Evolutionary conservation across 495 filamentous ascomycete species (phyloP), one percentile per base, ranked within the genome.

Genomic region (Hypoxylon lenormandii): DNA sequence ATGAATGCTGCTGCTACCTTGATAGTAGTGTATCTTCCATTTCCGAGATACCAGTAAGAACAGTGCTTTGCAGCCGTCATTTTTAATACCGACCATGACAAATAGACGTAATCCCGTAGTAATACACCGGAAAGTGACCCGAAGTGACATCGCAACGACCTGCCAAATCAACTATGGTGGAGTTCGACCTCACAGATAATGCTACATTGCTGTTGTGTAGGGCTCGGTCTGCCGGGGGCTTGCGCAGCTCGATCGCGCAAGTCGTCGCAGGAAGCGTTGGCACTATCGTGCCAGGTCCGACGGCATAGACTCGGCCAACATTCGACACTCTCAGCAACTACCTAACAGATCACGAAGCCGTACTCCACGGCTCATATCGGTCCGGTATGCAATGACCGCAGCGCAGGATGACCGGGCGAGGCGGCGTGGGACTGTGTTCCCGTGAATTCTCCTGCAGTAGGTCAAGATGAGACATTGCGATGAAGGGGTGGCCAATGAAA

Each of bases 111-210:
- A 59, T 62, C 52, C 38, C 36, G 58, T 66, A 71, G 62, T 66
- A 71, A 71, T 65, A 66, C 63, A 30, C 42, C 62, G 57, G 57
- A 52, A 71, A 57, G 52, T 56, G 46, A 53, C 42, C 68, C 58
- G 52, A 58, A 71, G 68, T 71, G 62, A 66, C 68, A 66, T 66
- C 58, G 68, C 68, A 59, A 71, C 68, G 58, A 66, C 62, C 62
- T 63, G 38, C 46, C 58, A 43, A 40, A 58, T 57, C 40, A 59
- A 47, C 46, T 60, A 16, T 63, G 18, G 52, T 62, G 58, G 61
- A 66, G 68, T 36, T 53, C 54, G 28, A 49, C 13, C 28, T 66
- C 43, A 54, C 54, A 54, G 53, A 38, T 37, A 66, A 61, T 61
- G 36, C 68, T 49, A 71, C 53, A 19, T 22, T 47, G 47, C 50